Evolutionary conservation across 345 rosid genomes (phyloP), one percentile per base, ranked within the genome.

Genomic region (Eutrema japonicum): DNA sequence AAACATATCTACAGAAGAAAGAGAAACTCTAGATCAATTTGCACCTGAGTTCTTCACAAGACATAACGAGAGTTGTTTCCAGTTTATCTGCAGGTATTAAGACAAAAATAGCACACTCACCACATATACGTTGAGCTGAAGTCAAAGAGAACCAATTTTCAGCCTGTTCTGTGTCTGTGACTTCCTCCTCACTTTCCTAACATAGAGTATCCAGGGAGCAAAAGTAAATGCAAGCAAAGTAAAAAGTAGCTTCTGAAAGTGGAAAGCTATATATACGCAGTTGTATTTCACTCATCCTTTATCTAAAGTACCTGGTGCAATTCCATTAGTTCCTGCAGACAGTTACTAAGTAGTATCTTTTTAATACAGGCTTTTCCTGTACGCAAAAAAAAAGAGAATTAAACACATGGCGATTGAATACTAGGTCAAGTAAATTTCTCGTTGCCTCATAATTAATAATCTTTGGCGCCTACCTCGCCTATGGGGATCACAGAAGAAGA

Each of bases 111-210:
- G 53, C 51, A 63, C 41, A 60, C 91, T 67, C 68, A 90, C 99
- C 98, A 66, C 97, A 92, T 64, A 96, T 89, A 32, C 98, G 96
- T 73, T 96, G 99, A 32, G 99, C 98, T 68, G 99, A 96, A 16
- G 98, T 96, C 84, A 96, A 80, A 64, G 99, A 96, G 79, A 96
- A 92, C 99, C 99, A 96, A 83, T 96, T 96, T 82, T 96, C 99
- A 74, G 98, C 98, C 77, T 90, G 99, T 71, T 96, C 99, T 41
- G 93, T 88, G 82, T 96, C 98, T 16, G 98, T 90, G 57, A 92
- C 88, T 83, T 96, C 99, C 78, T 96, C 99, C 83, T 96, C 98
- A 58, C 85, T 92, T 85, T 92, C 99, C 99, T 92, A 69, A 64
- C n/a, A 65, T 46, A 43, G 61, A 66, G 76, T 37, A 53, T 1